Base-by-base conservation (phyloP, 306 rosid genomes). In the Mimosa pudica region DNA sequence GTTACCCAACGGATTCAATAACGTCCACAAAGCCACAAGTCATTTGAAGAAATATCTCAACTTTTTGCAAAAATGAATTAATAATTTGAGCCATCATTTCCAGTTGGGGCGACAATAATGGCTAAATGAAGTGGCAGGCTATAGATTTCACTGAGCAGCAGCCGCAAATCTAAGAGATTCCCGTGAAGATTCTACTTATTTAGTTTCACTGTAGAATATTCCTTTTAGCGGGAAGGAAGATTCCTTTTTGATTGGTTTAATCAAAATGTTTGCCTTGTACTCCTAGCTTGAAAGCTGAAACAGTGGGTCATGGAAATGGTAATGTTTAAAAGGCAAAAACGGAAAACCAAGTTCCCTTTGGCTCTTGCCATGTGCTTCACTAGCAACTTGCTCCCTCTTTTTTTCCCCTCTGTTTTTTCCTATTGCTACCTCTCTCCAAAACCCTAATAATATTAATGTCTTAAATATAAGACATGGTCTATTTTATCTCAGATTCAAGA, bases 151-250 rank as follows among this genome's bases (percentile, higher is more conserved):
- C 44, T 5, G 45, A 6, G 44, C 69, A 8, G 5, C 10, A 47
- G 84, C 80, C 58, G 64, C 72, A 75, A 75, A 75, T 46, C 61
- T n/a, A 16, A 17, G 10, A 35, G 58, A 33, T 75, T 42, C 61
- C 30, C 61, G 6, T 48, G 3, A 16, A 54, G 30, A 76, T 75
- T 49, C 80, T 35, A 14, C 5, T 36, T 0, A 3, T 7, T 9
- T 6, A 7, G 71, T 0, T 58, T 24, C 24, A 57, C 63, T 57
- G 32, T 57, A 10, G 63, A 57, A 57, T 30, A 57, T 57, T 57
- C 33, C 33, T 57, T 57, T 18, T 1, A 38, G 11, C 7, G 4
- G 58, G 8, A 51, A 20, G 72, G 60, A 54, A 85, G 85, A 74
- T 68, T 85, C 83, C 77, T 46, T 20, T 17, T 44, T 20, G 12